phyloP scores from a whole-genome alignment of 139 green algal genomes.

The Chlamydomonas asymmetrica region DNA sequence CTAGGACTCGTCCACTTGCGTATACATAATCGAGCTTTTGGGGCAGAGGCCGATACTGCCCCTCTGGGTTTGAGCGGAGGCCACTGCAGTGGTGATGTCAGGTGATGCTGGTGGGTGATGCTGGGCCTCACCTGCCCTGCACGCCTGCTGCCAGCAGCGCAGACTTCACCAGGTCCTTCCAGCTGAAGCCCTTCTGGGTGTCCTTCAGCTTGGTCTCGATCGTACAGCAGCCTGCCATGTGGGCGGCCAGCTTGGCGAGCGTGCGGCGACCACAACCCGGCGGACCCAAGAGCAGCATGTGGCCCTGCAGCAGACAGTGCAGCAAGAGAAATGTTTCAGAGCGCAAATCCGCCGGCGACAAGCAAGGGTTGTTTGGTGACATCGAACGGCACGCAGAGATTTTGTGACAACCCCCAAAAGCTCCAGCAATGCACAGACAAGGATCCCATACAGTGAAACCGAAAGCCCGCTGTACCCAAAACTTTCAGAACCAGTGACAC shows the following conservation, averaged over 20 bases:
- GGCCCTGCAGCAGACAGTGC: constrained; percentile 13
- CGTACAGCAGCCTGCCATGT: constrained; percentile 32
- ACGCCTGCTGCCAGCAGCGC: constrained; percentile 34
- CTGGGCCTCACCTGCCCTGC: constrained; percentile 30
- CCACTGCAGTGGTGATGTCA: too few relatives aligned
- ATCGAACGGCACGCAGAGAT: too few relatives aligned
- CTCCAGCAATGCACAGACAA: too few relatives aligned
- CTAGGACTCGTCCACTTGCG: too few relatives aligned
- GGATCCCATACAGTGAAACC: constrained; percentile 9
- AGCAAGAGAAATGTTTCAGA: too few relatives aligned
- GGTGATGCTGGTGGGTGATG: too few relatives aligned
- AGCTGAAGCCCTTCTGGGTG: constrained; percentile 33
- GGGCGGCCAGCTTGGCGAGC: constrained; percentile 19
- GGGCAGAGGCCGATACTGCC: too few relatives aligned
- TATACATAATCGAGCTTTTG: too few relatives aligned
- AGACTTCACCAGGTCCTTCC: constrained; percentile 32
- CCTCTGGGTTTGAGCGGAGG: too few relatives aligned
- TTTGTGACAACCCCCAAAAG: too few relatives aligned
- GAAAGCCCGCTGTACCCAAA: neutral
- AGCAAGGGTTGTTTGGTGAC: too few relatives aligned
- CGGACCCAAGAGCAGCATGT: constrained; percentile 31
- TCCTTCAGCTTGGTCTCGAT: constrained; percentile 45
- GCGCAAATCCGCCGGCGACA: too few relatives aligned
- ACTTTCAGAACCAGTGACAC: neutral
- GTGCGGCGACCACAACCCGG: constrained; percentile 36